A percentile compares a stretch with the other conserved stretches of the same genome.
Evolutionary conservation across 106 monocot genomes (phyloP).

Genomic region (Apostasia ramifera): DNA sequence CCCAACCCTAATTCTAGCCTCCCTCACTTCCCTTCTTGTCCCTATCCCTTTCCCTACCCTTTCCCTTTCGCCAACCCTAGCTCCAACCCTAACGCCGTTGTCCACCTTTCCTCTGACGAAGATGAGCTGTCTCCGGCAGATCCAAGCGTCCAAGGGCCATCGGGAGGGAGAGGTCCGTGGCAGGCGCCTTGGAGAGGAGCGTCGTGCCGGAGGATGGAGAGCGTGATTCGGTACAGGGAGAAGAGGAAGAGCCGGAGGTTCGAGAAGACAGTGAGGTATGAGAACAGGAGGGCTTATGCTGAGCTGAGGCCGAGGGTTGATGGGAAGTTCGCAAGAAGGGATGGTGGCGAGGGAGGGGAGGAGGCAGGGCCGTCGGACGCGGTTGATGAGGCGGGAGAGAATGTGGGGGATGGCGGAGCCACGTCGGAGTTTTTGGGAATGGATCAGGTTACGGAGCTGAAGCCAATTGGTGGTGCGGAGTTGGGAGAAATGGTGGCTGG

Average conservation of each 20-base stretch:
- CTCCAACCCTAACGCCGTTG: conserved; percentile 7
- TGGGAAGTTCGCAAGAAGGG: conserved; percentile 11
- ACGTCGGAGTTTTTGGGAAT: background rate
- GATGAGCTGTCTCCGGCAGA: conserved; percentile 8
- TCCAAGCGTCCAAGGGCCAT: conserved; percentile 1
- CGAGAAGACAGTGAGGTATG: conserved; percentile 24
- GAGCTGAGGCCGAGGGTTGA: conserved; percentile 23
- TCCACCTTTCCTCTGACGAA: conserved; percentile 14
- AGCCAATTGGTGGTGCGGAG: background rate
- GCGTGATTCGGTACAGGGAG: conserved; percentile 31
- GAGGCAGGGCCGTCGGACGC: background rate
- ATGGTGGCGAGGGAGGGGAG: background rate
- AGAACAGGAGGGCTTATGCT: conserved; percentile 18
- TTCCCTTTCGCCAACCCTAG: conserved; percentile 7
- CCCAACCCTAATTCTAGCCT: conserved; percentile 10
- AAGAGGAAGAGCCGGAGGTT: conserved; percentile 26
- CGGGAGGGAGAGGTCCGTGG: background rate
- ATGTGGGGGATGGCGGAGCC: background rate
- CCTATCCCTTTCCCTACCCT: conserved; percentile 1
- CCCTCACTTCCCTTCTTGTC: background rate
- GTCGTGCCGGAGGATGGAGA: conserved; percentile 13
- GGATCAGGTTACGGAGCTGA: background rate
- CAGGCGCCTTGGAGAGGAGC: conserved; percentile 2
- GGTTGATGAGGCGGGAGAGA: background rate
- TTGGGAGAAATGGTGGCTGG: too few relatives aligned